Evolutionary conservation across 805 yeast genomes (phyloP), one percentile per base, ranked within the genome.

Genomic region (Zygotorulaspora florentina): DNA sequence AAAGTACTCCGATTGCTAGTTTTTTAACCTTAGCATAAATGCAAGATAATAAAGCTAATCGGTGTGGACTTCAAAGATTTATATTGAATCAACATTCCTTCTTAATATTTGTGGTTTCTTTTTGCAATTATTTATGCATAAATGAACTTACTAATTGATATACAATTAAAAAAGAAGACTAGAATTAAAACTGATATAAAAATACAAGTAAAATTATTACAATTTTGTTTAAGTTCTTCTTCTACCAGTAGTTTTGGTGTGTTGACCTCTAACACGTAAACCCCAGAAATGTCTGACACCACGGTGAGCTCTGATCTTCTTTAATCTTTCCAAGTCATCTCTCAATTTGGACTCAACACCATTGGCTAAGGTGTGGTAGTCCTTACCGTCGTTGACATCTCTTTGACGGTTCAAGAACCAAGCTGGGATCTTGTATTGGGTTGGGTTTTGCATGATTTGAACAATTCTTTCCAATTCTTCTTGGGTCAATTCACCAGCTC

Each of bases 251-350:
- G 99, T 91, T 87, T 93, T 93, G 85, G 99, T 93, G 83, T 93
- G 99, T 83, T 93, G 99, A 81, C 99, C 99, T 85, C 99, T 89
- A 77, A 95, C 99, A 83, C 93, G 93, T 75, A 93, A 81, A 75
- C 97, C 97, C 98, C 97, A 93, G 91, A 84, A 90, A 83, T 93
- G 99, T 85, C 99, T 89, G 77, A 93, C 85, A 91, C 99, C 99
- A 80, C 98, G 84, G 93, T 93, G 99, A 72, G 98, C 81, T 85
- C 99, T 95, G 86, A 95, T 93, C 81, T 93, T 93, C 96, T 95
- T 95, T 78, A 93, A 83, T 85, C 98, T 91, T 83, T 93, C 99
- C 76, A 93, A 82, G 73, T 93, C 99, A 74, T 93, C 99, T 87
- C 99, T 93, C 77, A 93, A 87, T 81, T 93, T 93, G 68, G 96